Base-by-base conservation (phyloP, 306 rosid species). In the Pachyrhizus erosus region DNA sequence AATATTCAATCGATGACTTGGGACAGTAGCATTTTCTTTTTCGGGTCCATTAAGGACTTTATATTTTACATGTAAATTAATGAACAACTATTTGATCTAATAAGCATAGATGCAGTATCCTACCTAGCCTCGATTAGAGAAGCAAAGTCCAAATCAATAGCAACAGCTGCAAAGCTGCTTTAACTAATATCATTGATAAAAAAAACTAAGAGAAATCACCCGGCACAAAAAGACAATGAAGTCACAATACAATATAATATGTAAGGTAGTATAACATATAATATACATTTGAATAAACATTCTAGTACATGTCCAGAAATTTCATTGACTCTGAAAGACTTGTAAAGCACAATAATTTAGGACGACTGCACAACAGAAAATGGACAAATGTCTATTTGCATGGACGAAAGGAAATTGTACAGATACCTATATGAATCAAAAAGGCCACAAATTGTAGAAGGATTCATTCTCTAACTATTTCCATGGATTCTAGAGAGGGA, bases 281-380 rank as follows among this genome's bases (percentile, higher is more conserved):
- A 83, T 80, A 17, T 79, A 76, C 88, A 86, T 54, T 84, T 84
- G 82, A 81, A 70, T 51, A 71, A 74, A 60, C 79, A 84, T 46
- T 84, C 81, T 15, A 84, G 52, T 73, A 84, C 78, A 51, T 72
- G 79, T 73, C 65, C 71, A 75, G 51, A 62, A 82, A 39, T 81
- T 72, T 58, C 51, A 80, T 31, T 76, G 83, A 78, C 77, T 85
- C 58, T 78, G 49, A 64, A 52, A 46, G 77, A 39, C 20, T 70
- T 49, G 60, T n/a, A 75, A 80, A 49, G 80, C 86, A 23, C 58
- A 62, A 64, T 75, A 70, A 55, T 34, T 73, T 78, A 86, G 69
- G 85, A 72, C 71, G 78, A 77, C 45, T 77, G 73, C 71, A 79
- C 64, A 87, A 83, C 72, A 79, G 73, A 70, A 77, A 70, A 82